Base-by-base conservation (phyloP, 768 basidiomycete species). In the Podaxis mareebaensis region DNA sequence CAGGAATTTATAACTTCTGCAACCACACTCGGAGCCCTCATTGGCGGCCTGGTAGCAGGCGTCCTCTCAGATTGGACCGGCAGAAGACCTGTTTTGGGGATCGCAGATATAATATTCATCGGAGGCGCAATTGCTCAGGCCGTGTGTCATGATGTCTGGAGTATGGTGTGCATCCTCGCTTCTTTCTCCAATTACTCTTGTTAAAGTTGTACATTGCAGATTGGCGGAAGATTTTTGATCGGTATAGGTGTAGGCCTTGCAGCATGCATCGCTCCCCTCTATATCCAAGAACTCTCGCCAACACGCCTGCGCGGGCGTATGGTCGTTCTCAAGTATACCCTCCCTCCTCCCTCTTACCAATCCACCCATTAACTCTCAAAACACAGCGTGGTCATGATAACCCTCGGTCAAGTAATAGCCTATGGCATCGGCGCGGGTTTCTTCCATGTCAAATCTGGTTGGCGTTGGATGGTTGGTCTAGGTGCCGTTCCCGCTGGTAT, bases 381-480 rank as follows among this genome's bases (percentile, higher is more conserved):
- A 17, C 5, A 33, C 24, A 79, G 77, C 71, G 90, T 92, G 20
- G 89, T 92, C 0, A 85, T 87, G 77, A 91, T 94, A 69, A 95
- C 92, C 0, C 78, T 88, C 5, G 90, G 90, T 2, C 92, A 93
- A 66, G 90, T 93, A 33, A 82, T 92, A 53, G 89, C 90, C 0
- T 93, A 92, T 69, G 88, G 85, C 20, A 86, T 88, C 60, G 89
- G 85, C 26, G 88, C 88, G 24, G 88, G 83, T 2, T 90, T 90
- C 67, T 83, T 79, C 63, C 81, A 83, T 61, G 74, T 83, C 58
- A 73, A 74, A 36, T 75, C 80, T 3, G 92, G 92, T 2, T 95
- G 92, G 92, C 77, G 92, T 57, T 93, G 85, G 85, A 91, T 93
- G 89, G 89, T 91, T 15, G 92, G 90, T 3, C 76, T 93, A 2